Conservation (phyloP, 1,284 basidiomycete genomes). For the Thecaphora thlaspeos region DNA sequence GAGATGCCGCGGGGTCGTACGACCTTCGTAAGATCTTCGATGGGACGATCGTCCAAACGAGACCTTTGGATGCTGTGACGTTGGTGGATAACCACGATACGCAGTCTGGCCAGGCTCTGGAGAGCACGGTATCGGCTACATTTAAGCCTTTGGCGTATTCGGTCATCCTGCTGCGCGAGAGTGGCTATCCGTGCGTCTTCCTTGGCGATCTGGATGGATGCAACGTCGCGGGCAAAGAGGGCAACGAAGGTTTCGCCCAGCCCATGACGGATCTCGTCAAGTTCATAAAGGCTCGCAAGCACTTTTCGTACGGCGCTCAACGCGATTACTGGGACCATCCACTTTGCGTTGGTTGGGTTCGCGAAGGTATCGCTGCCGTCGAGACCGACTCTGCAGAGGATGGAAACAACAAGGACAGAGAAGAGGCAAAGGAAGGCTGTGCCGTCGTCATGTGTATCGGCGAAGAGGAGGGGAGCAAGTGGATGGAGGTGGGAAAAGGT, state of each 20-base stretch:
- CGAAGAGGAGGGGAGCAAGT: slow-evolving; percentile 30
- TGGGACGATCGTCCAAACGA: slow-evolving; percentile 63
- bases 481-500: slow-evolving; percentile 40
- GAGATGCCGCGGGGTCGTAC: slow-evolving; percentile 61
- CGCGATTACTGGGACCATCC: slow-evolving; percentile 55
- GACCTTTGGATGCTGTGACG: slow-evolving; percentile 66
- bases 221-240: slow-evolving; percentile 33
- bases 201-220: slow-evolving; percentile 77
- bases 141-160: slow-evolving; percentile 73
- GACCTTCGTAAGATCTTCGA: slow-evolving; percentile 65
- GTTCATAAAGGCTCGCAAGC: slow-evolving; percentile 62
- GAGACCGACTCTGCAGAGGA: slow-evolving; percentile 6
- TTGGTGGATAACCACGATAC: slow-evolving; percentile 65
- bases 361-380: slow-evolving; percentile 18
- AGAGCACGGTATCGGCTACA: slow-evolving; percentile 62
- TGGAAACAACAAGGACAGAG: not conserved
- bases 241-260: slow-evolving; percentile 58
- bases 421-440: slow-evolving; percentile 23
- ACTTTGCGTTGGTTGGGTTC: slow-evolving; percentile 41
- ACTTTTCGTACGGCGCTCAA: slow-evolving; percentile 63
- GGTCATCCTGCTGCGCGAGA: slow-evolving; percentile 75
- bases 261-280: slow-evolving; percentile 57
- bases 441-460: slow-evolving; percentile 48
- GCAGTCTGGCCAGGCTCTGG: slow-evolving; percentile 60
- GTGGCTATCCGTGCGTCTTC: slow-evolving; percentile 92